Conservation (phyloP, 2,329 filamentous ascomycete species). For the Clarireedia paspali region DNA sequence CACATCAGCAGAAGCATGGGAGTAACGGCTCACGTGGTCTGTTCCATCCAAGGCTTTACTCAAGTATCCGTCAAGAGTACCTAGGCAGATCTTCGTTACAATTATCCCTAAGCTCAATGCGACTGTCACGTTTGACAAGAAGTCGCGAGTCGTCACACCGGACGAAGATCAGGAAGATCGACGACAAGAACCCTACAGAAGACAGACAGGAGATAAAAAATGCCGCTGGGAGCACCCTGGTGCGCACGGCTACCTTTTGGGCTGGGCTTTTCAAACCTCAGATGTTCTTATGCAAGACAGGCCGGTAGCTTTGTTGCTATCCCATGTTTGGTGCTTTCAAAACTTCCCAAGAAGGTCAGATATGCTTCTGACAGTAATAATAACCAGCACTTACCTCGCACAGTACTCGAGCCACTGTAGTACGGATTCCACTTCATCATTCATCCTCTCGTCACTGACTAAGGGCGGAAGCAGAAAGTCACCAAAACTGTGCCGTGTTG, state of each 20-base stretch:
- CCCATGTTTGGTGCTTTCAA: background rate
- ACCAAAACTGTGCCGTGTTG: background rate
- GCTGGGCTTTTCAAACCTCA: background rate
- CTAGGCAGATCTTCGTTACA: background rate
- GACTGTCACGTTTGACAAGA: background rate
- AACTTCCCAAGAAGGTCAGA: background rate
- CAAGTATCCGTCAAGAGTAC: background rate
- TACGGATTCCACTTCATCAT: background rate
- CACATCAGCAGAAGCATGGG: slow-evolving; percentile 1
- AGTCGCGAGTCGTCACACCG: background rate
- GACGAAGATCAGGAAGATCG: background rate
- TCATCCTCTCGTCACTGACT: background rate
- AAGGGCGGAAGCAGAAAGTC: background rate
- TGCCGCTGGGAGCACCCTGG: background rate
- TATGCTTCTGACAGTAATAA: background rate
- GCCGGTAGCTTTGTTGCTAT: background rate
- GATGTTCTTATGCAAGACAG: slow-evolving; percentile 2
- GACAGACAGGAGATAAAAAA: background rate
- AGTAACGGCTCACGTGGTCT: slow-evolving; percentile 1
- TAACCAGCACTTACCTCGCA: background rate
- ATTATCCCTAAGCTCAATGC: background rate
- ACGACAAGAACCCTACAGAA: background rate
- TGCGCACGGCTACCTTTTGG: background rate
- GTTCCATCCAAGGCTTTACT: background rate
- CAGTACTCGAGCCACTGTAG: background rate